A percentile compares a stretch with the other conserved stretches of the same genome.
Evolutionary conservation across 768 basidiomycete species (phyloP).

Genomic region (Amanita thiersii): DNA sequence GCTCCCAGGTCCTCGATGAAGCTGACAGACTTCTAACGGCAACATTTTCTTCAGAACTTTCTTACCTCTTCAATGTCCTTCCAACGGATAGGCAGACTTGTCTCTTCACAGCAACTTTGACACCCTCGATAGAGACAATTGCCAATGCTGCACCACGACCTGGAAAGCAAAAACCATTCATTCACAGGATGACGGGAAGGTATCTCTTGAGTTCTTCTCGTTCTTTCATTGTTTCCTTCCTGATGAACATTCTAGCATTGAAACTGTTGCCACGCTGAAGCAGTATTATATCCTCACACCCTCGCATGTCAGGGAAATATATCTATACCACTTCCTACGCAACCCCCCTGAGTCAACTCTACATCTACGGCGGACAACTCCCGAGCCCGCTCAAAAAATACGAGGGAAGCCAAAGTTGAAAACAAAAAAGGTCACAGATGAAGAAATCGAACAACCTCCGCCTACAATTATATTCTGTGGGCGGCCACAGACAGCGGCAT

Average conservation of each 20-base stretch:
- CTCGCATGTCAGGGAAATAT: slow-evolving; percentile 88
- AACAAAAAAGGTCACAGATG: slow-evolving; percentile 28
- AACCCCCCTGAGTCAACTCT: slow-evolving; percentile 78
- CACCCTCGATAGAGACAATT: slow-evolving; percentile 74
- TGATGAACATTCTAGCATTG: slow-evolving; percentile 43
- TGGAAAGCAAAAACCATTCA: slow-evolving; percentile 83
- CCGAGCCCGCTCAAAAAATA: slow-evolving; percentile 35
- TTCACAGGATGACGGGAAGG: slow-evolving; percentile 72
- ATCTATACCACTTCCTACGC: slow-evolving; percentile 84
- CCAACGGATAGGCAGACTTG: slow-evolving; percentile 91
- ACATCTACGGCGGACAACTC: slow-evolving; percentile 56
- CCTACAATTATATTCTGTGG: slow-evolving; percentile 95
- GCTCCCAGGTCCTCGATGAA: slow-evolving; percentile 81
- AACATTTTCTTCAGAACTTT: slow-evolving; percentile 83
- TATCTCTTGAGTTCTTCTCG: slow-evolving; percentile 24
- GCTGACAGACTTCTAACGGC: slow-evolving; percentile 88
- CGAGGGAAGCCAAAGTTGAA: slow-evolving; percentile 27
- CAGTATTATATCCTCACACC: slow-evolving; percentile 91
- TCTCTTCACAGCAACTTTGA: slow-evolving; percentile 93
- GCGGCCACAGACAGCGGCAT: slow-evolving; percentile 82
- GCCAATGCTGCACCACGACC: slow-evolving; percentile 63
- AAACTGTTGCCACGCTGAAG: slow-evolving; percentile 83
- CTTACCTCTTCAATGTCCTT: slow-evolving; percentile 65
- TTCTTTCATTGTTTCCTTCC: not conserved
- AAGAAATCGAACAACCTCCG: slow-evolving; percentile 67